Evolutionary conservation across 768 basidiomycete genomes (phyloP).

Genomic region (Amanita molliuscula): DNA sequence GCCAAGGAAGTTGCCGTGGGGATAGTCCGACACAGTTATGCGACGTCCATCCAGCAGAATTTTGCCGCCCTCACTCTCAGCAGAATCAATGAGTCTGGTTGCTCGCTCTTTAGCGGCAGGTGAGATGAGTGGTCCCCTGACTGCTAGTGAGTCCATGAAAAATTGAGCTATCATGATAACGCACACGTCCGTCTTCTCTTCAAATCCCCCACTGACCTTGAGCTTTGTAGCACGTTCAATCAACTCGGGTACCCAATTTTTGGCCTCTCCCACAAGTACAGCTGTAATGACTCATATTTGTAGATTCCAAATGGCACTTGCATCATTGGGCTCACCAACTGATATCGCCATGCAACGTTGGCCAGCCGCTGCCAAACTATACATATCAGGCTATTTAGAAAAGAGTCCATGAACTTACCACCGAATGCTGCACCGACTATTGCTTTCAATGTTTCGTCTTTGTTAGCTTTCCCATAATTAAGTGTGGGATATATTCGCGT

Average conservation of each 20-base stretch:
- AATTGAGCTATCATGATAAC: conserved; percentile 9
- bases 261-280: conserved; percentile 74
- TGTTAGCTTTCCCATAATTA: conserved; percentile 54
- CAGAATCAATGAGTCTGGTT: conserved; percentile 61
- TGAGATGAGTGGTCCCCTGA: conserved; percentile 72
- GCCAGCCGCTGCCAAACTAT: conserved; percentile 60
- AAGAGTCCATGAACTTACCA: conserved; percentile 27
- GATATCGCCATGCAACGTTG: conserved; percentile 97
- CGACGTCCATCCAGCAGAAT: conserved; percentile 82
- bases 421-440: conserved; percentile 93
- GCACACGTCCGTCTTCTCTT: conserved; percentile 73
- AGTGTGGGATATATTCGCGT: neutral
- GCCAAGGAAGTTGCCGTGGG: conserved; percentile 89
- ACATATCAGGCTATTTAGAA: conserved; percentile 1
- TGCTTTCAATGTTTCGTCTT: conserved; percentile 85
- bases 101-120: conserved; percentile 76
- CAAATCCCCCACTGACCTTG: conserved; percentile 86
- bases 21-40: conserved; percentile 58
- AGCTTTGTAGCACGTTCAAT: conserved; percentile 72
- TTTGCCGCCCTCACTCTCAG: conserved; percentile 71
- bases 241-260: conserved; percentile 80
- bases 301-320: neutral
- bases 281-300: conserved; percentile 22
- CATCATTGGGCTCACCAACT: conserved; percentile 50
- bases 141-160: conserved; percentile 5